A percentile compares a stretch with the other conserved stretches of the same genome.
These are phyloP conservation scores for Penicillium sp. DNA, from an alignment of 2,329 filamentous ascomycete genomes.

Conservation along the genomic window DNA sequence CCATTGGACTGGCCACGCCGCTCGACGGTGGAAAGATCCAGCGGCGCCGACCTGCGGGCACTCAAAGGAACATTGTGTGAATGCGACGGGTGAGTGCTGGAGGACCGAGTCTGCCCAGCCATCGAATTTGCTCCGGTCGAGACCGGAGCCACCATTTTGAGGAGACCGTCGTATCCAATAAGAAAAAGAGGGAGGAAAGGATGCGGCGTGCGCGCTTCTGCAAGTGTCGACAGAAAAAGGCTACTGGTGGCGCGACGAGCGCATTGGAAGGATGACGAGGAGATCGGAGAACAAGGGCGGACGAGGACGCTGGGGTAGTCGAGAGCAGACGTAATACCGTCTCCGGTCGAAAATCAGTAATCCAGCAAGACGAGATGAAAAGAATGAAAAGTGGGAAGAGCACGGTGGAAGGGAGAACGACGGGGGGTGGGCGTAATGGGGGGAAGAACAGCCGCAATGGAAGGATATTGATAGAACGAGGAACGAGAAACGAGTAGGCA, in stretches of 20 bases:
- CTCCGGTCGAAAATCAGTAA: neutral
- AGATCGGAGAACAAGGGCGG: slow-evolving; percentile 15
- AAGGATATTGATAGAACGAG: too few species aligned
- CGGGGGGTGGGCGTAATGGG: too few species aligned
- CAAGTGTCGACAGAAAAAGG: slow-evolving; percentile 27
- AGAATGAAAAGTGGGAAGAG: slow-evolving; percentile 14
- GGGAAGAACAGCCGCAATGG: too few species aligned
- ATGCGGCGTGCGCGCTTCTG: slow-evolving; percentile 28
- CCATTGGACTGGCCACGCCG: slow-evolving; percentile 78
- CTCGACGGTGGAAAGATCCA: slow-evolving; percentile 88
- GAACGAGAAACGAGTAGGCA: too few species aligned
- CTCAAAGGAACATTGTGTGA: slow-evolving; percentile 58
- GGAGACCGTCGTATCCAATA: slow-evolving; percentile 15
- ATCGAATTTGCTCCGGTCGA: slow-evolving; percentile 40
- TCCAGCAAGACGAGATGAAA: slow-evolving; percentile 14
- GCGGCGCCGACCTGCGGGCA: slow-evolving; percentile 62
- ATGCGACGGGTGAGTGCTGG: slow-evolving; percentile 45
- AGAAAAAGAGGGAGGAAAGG: slow-evolving; percentile 10
- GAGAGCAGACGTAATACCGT: neutral
- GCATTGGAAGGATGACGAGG: slow-evolving; percentile 32
- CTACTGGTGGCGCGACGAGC: slow-evolving; percentile 33
- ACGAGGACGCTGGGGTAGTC: slow-evolving; percentile 6
- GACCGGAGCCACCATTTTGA: slow-evolving; percentile 48
- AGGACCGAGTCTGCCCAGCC: slow-evolving; percentile 39
- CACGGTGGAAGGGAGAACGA: too few species aligned